phyloP scores from a whole-genome alignment of 2,329 filamentous ascomycete genomes.

The Zymoseptoria passerinii region DNA sequence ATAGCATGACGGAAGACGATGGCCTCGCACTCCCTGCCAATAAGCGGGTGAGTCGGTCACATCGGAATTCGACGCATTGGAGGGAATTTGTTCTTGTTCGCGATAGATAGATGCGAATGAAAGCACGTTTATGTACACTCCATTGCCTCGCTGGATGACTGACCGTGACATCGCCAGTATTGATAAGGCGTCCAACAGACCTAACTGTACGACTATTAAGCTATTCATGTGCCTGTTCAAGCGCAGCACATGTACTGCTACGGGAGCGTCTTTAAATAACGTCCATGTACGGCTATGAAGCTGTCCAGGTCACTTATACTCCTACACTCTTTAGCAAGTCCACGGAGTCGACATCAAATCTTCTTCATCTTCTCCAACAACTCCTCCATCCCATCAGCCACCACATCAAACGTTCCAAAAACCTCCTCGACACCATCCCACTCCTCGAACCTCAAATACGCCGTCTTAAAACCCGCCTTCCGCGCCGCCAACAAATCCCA shows the following conservation, averaged over 20 bases:
- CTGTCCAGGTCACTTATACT: no score
- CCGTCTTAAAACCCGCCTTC: conserved; percentile 27
- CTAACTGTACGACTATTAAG: no score
- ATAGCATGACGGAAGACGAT: not conserved
- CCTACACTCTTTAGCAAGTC: no score
- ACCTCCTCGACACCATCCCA: conserved; percentile 23
- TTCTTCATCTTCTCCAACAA: conserved; percentile 23
- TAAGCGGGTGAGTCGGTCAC: not conserved
- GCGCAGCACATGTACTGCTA: no score
- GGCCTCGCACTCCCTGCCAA: not conserved
- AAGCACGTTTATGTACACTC: not conserved
- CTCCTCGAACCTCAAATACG: conserved; percentile 25
- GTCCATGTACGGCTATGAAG: no score
- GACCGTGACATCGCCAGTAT: not conserved
- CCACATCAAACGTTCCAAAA: conserved; percentile 27
- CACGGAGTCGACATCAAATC: not conserved
- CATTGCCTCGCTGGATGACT: not conserved
- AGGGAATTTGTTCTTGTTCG: not conserved
- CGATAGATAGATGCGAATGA: not conserved
- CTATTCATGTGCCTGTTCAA: no score
- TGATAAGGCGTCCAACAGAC: no score
- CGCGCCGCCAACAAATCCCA: conserved; percentile 25
- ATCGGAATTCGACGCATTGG: not conserved
- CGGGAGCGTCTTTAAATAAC: no score
- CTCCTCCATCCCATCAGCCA: conserved; percentile 22